Evolutionary conservation across 2,329 filamentous ascomycete species (phyloP).

Genomic region (Plenodomus lindquistii): DNA sequence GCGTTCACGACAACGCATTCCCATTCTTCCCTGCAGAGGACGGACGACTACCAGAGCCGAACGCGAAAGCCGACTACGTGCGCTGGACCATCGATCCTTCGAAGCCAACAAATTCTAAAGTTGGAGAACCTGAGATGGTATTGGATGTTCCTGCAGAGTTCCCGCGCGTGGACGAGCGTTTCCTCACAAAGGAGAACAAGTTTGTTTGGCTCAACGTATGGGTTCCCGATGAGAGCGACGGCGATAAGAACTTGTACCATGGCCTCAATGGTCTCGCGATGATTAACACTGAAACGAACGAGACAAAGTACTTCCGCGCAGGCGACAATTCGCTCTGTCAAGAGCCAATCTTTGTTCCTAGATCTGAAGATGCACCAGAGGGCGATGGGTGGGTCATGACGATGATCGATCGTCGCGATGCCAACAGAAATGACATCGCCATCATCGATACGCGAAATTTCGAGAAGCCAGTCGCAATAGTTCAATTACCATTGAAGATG

Average conservation of each 20-base stretch:
- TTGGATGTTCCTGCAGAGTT: background rate
- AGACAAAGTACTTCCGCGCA: conserved; percentile 31
- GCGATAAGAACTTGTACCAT: no score
- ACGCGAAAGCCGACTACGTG: background rate
- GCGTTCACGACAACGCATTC: background rate
- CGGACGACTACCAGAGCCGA: background rate
- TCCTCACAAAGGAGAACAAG: no score
- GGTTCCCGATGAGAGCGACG: no score
- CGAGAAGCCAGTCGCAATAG: conserved; percentile 40
- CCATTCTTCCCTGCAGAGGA: background rate
- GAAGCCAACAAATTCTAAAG: background rate
- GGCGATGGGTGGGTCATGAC: conserved; percentile 55
- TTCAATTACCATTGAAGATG: conserved; percentile 42
- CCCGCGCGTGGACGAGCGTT: background rate
- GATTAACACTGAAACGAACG: conserved; percentile 14
- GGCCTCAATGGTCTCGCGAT: conserved; percentile 11
- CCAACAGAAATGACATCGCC: conserved; percentile 35
- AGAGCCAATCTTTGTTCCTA: conserved; percentile 56
- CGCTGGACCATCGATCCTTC: background rate
- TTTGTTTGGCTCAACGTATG: no score
- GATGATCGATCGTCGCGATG: conserved; percentile 44
- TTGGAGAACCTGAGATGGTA: background rate
- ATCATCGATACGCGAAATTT: conserved; percentile 46
- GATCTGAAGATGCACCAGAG: conserved; percentile 45
- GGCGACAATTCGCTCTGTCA: conserved; percentile 48